Base-by-base conservation (phyloP, 2,329 filamentous ascomycete genomes). In the Colletotrichum viniferum region DNA sequence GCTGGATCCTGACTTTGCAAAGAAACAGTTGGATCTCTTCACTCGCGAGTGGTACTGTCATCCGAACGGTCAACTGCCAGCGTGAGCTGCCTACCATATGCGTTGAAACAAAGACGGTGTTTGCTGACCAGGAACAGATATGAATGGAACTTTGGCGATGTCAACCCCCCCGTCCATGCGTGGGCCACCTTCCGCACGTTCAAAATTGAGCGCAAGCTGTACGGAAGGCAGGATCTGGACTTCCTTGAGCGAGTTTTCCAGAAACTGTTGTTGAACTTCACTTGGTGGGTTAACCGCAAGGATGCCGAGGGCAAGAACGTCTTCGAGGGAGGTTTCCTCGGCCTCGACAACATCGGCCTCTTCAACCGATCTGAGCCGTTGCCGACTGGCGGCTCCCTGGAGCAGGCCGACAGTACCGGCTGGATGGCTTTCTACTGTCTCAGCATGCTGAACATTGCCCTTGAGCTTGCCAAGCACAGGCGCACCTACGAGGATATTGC, bases 381-480 rank as follows among this genome's bases (percentile, higher is more conserved):
- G 52, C 96, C 96, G 1, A 98, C 97, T 0, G 96, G 96, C 36
- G 96, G 97, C 85, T 93, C 96, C 4, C 91, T 98, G 10, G 96
- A 98, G 85, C 96, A 98, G 86, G 97, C 97, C 21, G 96, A 98
- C 88, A 98, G 96, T 83, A 98, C 96, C 12, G 96, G 96, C 36
- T 98, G 96, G 96, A 98, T 98, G 96, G 96, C 95, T 12, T 98
- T 98, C 84, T 98, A 98, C 87, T 98, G 94, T 81, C 87, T 98
- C 77, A 96, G 93, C 86, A 98, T 98, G 96, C 90, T 98, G 81
- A 98, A 98, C 86, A 98, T 98, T 81, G 93, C 96, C 16, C 90
- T 98, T 14, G 97, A 98, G 86, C 90, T 98, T 79, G 96, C 96
- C 74, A 98, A 98, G 87, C 95, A 98, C 83, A 93, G 97, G 61